Evolutionary conservation across 2,329 filamentous ascomycete species (phyloP).

Genomic region (Colletotrichum lindemuthianum): DNA sequence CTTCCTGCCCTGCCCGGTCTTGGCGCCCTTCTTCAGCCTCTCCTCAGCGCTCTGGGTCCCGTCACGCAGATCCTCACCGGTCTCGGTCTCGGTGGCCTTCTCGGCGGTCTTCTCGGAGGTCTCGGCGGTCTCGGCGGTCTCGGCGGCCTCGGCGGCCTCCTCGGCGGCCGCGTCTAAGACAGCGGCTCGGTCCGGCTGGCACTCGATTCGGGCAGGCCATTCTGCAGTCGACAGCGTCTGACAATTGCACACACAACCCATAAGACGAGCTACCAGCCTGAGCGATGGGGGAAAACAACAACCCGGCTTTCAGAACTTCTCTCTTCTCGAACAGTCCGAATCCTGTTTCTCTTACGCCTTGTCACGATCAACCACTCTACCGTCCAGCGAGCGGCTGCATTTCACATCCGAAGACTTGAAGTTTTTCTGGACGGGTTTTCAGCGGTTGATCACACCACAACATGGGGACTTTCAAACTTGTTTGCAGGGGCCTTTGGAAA

Average conservation of each 20-base stretch:
- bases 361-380: neutral
- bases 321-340: too few species aligned
- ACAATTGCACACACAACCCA: constrained; percentile 21
- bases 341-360: constrained; percentile 1
- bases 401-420: constrained; percentile 16
- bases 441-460: constrained; percentile 6
- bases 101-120: neutral
- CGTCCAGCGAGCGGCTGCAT: constrained; percentile 7
- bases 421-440: constrained; percentile 7
- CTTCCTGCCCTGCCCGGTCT: neutral
- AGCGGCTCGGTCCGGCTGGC: neutral
- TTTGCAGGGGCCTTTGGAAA: constrained; percentile 3
- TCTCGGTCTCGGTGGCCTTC: neutral
- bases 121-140: neutral
- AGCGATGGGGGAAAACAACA: neutral
- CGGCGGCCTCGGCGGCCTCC: neutral
- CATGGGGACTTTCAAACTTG: constrained; percentile 26
- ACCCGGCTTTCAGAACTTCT: too few species aligned
- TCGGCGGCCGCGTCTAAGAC: constrained; percentile 8
- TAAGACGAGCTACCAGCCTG: constrained; percentile 10
- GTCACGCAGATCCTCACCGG: neutral
- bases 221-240: constrained; percentile 19
- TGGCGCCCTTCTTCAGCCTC: neutral
- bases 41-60: neutral
- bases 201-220: constrained; percentile 26